phyloP scores from a whole-genome alignment of 768 basidiomycete species.

The Boletus pseudo-olivaceus region DNA sequence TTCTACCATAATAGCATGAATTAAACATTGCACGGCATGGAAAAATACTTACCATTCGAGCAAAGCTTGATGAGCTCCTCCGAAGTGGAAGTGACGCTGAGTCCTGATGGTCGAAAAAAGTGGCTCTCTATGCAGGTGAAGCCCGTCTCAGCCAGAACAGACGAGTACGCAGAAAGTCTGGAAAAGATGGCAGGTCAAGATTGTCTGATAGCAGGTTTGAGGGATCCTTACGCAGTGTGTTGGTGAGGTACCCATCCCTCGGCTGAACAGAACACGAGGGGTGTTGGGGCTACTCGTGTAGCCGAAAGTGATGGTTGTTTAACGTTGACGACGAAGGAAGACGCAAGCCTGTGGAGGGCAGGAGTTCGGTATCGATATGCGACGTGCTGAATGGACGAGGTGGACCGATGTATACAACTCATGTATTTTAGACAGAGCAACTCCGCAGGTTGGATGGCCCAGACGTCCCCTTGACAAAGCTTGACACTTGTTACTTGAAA shows the following conservation, averaged over 20 bases:
- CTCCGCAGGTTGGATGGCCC: too few relatives aligned
- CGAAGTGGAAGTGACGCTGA: neutral
- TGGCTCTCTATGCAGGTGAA: constrained; percentile 48
- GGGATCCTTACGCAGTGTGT: constrained; percentile 32
- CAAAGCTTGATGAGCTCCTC: constrained; percentile 37
- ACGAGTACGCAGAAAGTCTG: constrained; percentile 31
- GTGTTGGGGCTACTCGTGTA: constrained; percentile 48
- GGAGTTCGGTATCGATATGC: neutral
- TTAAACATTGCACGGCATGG: neutral
- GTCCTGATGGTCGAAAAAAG: constrained; percentile 28
- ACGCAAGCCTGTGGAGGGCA: constrained; percentile 6
- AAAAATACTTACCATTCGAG: constrained; percentile 35
- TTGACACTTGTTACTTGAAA: neutral
- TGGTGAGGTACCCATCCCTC: constrained; percentile 42
- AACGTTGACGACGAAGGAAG: constrained; percentile 32
- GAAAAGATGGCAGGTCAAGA: neutral
- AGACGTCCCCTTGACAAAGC: too few relatives aligned
- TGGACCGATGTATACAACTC: neutral
- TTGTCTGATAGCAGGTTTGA: neutral
- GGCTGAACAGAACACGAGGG: constrained; percentile 50
- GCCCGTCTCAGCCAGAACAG: constrained; percentile 44
- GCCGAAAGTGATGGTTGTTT: constrained; percentile 36
- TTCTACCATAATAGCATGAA: constrained; percentile 29
- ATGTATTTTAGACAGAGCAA: neutral
- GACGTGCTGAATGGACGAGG: neutral